Conservation (phyloP, 2,329 filamentous ascomycete species). For the Fusarium humuli region DNA sequence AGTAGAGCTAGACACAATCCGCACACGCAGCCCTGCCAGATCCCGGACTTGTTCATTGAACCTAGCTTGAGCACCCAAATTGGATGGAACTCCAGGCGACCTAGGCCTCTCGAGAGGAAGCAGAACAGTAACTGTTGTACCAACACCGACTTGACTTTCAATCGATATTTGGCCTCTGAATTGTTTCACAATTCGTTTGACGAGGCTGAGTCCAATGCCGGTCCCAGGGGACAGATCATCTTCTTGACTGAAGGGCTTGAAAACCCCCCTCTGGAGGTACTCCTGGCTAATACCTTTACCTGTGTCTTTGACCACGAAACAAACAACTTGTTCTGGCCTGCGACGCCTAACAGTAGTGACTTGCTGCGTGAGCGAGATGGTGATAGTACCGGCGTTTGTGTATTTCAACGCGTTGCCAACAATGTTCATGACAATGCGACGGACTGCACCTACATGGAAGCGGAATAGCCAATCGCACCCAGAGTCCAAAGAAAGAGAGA, state of each 20-base stretch:
- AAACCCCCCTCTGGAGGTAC: not conserved
- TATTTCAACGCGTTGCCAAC: constrained; percentile 74
- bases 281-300: not conserved
- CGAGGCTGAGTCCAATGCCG: not conserved
- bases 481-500: not conserved
- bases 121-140: not conserved
- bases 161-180: not conserved
- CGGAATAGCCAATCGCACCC: constrained; percentile 60
- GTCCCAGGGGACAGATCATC: not conserved
- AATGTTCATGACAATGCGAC: constrained; percentile 70
- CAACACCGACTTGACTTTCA: not conserved
- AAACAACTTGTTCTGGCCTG: not conserved
- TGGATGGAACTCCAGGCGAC: not conserved
- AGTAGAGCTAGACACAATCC: not conserved
- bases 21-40: not conserved
- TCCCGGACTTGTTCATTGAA: not conserved
- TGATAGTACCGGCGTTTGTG: rapidly evolving
- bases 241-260: constrained; percentile 2
- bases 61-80: not conserved
- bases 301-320: not conserved
- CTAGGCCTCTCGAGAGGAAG: not conserved
- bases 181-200: not conserved
- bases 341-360: not conserved
- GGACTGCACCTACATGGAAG: constrained; percentile 62
- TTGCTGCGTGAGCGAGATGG: not conserved